These are phyloP conservation scores for Geosmithia morbida DNA, from an alignment of 2,329 filamentous ascomycete genomes.

Conservation along the genomic window DNA sequence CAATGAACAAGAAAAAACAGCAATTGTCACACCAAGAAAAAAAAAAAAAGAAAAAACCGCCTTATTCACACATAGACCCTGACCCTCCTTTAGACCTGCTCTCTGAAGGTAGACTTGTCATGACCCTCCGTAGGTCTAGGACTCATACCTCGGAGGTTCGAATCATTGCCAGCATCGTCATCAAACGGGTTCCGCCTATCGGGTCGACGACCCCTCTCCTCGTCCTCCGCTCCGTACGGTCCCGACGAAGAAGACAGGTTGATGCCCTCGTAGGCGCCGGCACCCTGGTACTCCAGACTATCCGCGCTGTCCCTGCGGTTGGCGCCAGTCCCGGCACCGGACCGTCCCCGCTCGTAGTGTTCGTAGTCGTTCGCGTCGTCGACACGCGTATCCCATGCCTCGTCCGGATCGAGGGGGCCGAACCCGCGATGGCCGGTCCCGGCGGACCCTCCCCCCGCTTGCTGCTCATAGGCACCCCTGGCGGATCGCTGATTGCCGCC, in stretches of 20 bases:
- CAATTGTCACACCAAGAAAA: not conserved
- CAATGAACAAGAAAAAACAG: not conserved
- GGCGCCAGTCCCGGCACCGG: constrained; percentile 2
- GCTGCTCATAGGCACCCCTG: constrained; percentile 57
- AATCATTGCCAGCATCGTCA: constrained; percentile 39
- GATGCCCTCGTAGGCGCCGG: constrained; percentile 31
- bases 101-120: constrained; percentile 47
- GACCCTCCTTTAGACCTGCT: constrained; percentile 42
- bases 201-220: constrained; percentile 24
- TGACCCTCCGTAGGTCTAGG: constrained; percentile 51
- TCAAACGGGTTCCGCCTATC: constrained; percentile 51
- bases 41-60: not conserved
- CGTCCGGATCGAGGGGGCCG: constrained; percentile 63
- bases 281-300: constrained; percentile 10
- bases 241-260: constrained; percentile 20
- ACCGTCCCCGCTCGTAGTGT: constrained; percentile 48
- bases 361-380: constrained; percentile 57
- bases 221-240: constrained; percentile 14
- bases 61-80: not conserved
- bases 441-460: constrained; percentile 21
- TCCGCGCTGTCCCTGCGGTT: not conserved
- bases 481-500: constrained; percentile 30
- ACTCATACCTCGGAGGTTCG: constrained; percentile 57
- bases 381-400: constrained; percentile 74
- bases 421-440: constrained; percentile 36